Evolutionary conservation across 495 filamentous ascomycete genomes (phyloP).

Genomic region (Penicillium simplicissimum): DNA sequence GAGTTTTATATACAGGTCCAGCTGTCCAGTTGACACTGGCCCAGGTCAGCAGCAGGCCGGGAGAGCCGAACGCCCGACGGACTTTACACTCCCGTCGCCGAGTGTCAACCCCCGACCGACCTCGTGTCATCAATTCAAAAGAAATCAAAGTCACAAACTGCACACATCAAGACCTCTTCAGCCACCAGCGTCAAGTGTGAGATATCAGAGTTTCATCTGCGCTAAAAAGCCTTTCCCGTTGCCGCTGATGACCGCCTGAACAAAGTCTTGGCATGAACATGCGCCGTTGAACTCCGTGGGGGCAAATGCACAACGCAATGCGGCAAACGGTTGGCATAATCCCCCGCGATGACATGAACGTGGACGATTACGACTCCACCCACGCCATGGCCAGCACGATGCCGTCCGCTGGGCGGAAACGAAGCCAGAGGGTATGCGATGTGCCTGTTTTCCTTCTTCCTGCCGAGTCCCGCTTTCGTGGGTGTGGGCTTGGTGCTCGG

Average conservation of each 20-base stretch:
- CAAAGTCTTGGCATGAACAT: constrained; percentile 23
- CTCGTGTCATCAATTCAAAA: neutral
- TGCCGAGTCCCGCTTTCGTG: neutral
- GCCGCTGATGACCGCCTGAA: constrained; percentile 2
- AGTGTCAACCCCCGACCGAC: neutral
- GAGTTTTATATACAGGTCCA: neutral
- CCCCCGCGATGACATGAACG: constrained; percentile 10
- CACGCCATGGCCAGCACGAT: constrained; percentile 7
- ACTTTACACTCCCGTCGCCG: neutral
- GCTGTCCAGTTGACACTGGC: neutral
- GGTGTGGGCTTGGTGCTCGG: neutral
- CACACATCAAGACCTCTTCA: neutral
- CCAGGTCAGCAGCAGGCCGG: neutral
- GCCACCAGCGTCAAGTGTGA: neutral
- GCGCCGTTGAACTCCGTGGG: constrained; percentile 8
- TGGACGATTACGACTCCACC: constrained; percentile 13
- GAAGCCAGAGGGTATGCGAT: constrained; percentile 19
- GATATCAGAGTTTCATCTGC: neutral
- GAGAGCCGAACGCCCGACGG: neutral
- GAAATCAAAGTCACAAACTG: neutral
- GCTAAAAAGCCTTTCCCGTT: constrained; percentile 5
- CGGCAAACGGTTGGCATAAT: constrained; percentile 18
- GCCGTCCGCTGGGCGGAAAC: constrained; percentile 9
- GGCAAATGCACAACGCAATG: constrained; percentile 25
- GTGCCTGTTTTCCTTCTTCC: neutral